A percentile compares a stretch with the other conserved stretches of the same genome.
phyloP scores from a whole-genome alignment of 2,329 filamentous ascomycete genomes.

The Botrytis galanthina region DNA sequence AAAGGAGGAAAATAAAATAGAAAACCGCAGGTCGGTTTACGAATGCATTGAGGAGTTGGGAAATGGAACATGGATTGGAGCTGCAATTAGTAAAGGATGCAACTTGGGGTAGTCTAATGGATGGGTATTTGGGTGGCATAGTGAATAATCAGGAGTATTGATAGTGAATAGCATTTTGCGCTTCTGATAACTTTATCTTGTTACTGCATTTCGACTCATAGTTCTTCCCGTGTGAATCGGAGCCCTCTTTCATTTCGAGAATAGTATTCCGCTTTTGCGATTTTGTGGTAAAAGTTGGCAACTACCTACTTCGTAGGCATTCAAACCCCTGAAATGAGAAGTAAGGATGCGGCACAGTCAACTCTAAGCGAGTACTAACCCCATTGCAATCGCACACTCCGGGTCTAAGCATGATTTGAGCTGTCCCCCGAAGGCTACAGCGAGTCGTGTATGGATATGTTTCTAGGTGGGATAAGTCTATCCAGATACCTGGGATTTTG shows the following conservation, averaged over 20 bases:
- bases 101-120: neutral
- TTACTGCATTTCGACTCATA: neutral
- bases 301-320: neutral
- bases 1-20: neutral
- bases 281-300: neutral
- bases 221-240: too few relatives aligned
- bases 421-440: neutral
- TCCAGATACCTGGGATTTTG: neutral
- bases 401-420: neutral
- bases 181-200: neutral
- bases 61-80: neutral
- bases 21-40: neutral
- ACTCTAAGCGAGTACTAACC: neutral
- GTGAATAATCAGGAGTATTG: neutral
- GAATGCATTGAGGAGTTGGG: conserved; percentile 1
- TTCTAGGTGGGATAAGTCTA: neutral
- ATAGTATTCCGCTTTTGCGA: too few relatives aligned
- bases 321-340: neutral
- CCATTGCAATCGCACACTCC: neutral
- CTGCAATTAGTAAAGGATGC: neutral
- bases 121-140: neutral
- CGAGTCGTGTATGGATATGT: neutral
- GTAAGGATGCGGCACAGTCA: neutral
- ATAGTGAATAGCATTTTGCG: neutral
- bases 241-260: too few relatives aligned